phyloP scores from a whole-genome alignment of 1,284 basidiomycete species.

The Cystobasidium slooffiae region DNA sequence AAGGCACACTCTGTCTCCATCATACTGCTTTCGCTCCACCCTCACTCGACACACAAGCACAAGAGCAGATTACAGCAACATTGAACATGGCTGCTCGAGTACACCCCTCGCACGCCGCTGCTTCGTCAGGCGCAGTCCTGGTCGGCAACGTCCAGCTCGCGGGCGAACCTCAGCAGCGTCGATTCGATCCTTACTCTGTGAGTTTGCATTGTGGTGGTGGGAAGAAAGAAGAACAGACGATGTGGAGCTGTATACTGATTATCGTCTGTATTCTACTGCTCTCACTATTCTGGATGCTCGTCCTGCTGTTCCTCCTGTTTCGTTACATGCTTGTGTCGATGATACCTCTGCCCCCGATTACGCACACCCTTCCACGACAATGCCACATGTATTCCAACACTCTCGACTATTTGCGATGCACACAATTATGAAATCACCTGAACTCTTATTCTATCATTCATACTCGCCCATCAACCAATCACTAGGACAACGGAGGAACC shows the following conservation, averaged over 20 bases:
- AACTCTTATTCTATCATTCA: too few relatives aligned
- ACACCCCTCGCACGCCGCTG: conserved; percentile 29
- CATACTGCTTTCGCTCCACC: too few relatives aligned
- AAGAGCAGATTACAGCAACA: background rate
- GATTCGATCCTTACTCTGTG: conserved; percentile 43
- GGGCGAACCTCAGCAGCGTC: conserved; percentile 28
- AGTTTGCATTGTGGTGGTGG: background rate
- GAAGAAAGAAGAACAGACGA: background rate
- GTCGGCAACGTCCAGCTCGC: conserved; percentile 11
- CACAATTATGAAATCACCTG: too few relatives aligned
- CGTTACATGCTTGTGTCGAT: background rate
- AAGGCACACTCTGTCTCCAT: too few relatives aligned
- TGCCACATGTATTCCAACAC: too few relatives aligned
- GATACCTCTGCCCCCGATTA: background rate
- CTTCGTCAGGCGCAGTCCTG: conserved; percentile 15
- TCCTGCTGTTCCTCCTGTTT: background rate
- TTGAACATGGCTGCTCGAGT: conserved; percentile 25
- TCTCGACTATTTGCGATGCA: too few relatives aligned
- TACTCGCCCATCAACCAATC: background rate
- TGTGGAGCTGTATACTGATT: background rate
- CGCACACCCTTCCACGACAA: conserved; percentile 18
- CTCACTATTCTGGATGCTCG: background rate
- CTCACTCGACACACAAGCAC: background rate
- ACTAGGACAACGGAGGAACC: conserved; percentile 80
- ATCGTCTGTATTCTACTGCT: background rate